These are phyloP conservation scores for Colletotrichum godetiae DNA, from an alignment of 2,329 filamentous ascomycete genomes.

Conservation along the genomic window DNA sequence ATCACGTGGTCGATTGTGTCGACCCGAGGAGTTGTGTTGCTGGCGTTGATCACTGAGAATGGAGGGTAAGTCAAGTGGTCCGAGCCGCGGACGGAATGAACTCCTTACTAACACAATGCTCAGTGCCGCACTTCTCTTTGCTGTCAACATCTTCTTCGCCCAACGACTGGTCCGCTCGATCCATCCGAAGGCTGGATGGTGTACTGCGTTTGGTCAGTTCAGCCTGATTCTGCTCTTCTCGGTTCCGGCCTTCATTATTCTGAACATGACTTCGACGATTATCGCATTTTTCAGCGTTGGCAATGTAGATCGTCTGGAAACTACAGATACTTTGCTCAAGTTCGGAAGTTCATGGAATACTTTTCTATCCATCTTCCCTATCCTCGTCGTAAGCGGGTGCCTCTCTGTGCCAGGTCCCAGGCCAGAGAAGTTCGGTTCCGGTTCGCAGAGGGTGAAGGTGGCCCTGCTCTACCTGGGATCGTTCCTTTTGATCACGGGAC, in stretches of 20 bases:
- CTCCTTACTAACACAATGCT: not conserved
- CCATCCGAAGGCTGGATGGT: slow-evolving; percentile 50
- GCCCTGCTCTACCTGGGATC: slow-evolving; percentile 41
- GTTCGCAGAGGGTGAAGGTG: slow-evolving; percentile 43
- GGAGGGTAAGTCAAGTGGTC: slow-evolving; percentile 41
- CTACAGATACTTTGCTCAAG: slow-evolving; percentile 35
- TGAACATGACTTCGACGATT: slow-evolving; percentile 43
- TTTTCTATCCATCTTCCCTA: slow-evolving; percentile 38
- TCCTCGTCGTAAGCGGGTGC: slow-evolving; percentile 39
- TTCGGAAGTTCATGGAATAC: slow-evolving; percentile 39
- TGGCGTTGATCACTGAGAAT: slow-evolving; percentile 49
- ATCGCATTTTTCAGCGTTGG: slow-evolving; percentile 41
- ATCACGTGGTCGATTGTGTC: slow-evolving; percentile 47
- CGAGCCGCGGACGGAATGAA: not conserved
- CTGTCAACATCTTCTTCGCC: slow-evolving; percentile 52
- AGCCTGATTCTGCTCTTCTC: slow-evolving; percentile 42
- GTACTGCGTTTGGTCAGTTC: slow-evolving; percentile 40
- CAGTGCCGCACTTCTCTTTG: slow-evolving; percentile 48
- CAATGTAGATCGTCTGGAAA: slow-evolving; percentile 32
- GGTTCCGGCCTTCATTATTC: slow-evolving; percentile 42
- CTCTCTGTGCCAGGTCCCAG: slow-evolving; percentile 42
- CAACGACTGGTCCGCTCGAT: slow-evolving; percentile 52
- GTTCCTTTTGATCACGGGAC: slow-evolving; percentile 37
- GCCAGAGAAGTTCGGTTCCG: slow-evolving; percentile 46
- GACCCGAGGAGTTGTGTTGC: slow-evolving; percentile 44